phyloP scores from a whole-genome alignment of 345 rosid genomes.

The Arabidopsis arenosa region DNA sequence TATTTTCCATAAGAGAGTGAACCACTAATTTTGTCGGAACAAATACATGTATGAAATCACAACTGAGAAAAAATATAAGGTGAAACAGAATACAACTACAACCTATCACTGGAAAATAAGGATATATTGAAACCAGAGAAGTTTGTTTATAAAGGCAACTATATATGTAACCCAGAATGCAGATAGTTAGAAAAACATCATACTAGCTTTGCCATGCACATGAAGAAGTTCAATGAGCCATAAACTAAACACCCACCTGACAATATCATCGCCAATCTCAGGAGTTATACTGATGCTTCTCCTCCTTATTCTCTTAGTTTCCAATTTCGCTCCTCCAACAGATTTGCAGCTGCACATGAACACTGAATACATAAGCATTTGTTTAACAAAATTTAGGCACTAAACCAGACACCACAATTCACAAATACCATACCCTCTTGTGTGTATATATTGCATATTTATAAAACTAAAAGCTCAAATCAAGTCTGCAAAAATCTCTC shows the following conservation, averaged over 20 bases:
- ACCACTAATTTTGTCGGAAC: background rate
- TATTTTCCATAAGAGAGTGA: background rate
- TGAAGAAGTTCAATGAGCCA: constrained; percentile 21
- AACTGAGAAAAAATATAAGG: background rate
- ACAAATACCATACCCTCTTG: constrained; percentile 21
- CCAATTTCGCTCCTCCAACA: constrained; percentile 78
- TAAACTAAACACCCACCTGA: constrained; percentile 67
- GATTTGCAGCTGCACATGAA: constrained; percentile 61
- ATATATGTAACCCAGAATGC: constrained; percentile 24
- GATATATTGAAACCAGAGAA: background rate
- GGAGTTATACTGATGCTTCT: constrained; percentile 99
- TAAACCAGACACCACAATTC: constrained; percentile 25
- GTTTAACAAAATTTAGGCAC: constrained; percentile 25
- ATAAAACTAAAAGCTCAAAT: background rate
- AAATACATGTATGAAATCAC: constrained; percentile 7
- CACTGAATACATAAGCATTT: constrained; percentile 30
- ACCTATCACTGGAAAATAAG: background rate
- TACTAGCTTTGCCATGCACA: constrained; percentile 21
- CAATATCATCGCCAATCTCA: constrained; percentile 97
- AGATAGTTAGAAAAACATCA: constrained; percentile 9
- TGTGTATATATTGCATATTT: constrained; percentile 9
- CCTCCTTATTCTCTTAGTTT: constrained; percentile 87
- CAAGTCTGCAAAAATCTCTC: constrained; percentile 18
- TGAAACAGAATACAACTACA: constrained; percentile 14
- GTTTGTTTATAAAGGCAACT: background rate